A percentile compares a stretch with the other conserved stretches of the same genome.
These are phyloP conservation scores for Claviceps sp. DNA, from an alignment of 2,329 filamentous ascomycete species.

Conservation along the genomic window DNA sequence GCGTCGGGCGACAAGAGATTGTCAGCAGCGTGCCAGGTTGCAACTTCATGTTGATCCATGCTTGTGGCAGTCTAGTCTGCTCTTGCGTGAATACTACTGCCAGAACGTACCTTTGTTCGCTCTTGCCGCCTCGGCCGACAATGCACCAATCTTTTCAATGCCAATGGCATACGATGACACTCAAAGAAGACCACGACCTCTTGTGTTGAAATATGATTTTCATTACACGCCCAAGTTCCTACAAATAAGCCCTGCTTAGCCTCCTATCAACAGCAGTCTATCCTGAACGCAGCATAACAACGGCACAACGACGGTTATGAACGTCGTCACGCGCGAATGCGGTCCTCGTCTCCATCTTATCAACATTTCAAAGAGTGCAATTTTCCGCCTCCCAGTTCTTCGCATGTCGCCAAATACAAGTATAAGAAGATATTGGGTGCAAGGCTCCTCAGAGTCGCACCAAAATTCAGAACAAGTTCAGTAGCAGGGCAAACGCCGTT, in stretches of 20 bases:
- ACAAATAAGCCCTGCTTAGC: conserved; percentile 1
- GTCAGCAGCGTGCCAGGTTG: neutral
- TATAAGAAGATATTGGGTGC: conserved; percentile 24
- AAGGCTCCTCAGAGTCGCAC: conserved; percentile 29
- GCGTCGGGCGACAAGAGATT: neutral
- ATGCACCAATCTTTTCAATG: neutral
- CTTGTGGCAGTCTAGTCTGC: neutral
- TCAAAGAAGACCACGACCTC: neutral
- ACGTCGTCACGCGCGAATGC: conserved; percentile 2
- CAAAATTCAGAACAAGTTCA: conserved; percentile 1
- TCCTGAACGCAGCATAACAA: conserved; percentile 1
- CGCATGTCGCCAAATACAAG: neutral
- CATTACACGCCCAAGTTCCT: conserved; percentile 4
- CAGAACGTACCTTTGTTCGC: neutral
- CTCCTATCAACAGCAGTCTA: neutral
- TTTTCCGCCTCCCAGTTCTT: neutral
- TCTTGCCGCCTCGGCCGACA: neutral
- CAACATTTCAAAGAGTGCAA: conserved; percentile 1
- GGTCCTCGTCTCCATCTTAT: conserved; percentile 4
- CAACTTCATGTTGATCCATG: neutral
- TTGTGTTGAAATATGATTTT: conserved; percentile 3
- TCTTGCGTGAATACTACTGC: neutral
- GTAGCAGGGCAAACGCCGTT: conserved; percentile 7
- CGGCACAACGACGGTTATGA: neutral
- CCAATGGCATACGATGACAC: neutral